These are phyloP conservation scores for Syncephalis plumigaleata DNA, from an alignment of 371 early-diverging fungal genomes.

Conservation along the genomic window DNA sequence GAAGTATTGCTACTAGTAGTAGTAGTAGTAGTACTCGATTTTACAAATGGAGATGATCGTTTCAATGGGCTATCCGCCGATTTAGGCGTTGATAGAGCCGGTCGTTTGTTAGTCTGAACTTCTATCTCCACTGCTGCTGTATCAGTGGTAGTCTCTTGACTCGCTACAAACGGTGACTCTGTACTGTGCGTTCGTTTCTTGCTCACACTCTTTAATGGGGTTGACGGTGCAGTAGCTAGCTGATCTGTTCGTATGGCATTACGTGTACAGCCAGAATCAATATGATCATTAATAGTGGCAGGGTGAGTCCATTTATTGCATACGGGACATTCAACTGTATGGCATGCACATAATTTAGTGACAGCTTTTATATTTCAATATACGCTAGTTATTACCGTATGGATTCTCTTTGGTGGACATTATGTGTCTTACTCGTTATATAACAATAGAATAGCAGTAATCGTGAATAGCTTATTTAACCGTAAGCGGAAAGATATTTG, in stretches of 20 bases:
- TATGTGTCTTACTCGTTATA: too few species aligned
- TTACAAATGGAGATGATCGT: constrained; percentile 3
- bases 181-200: neutral
- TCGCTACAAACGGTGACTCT: neutral
- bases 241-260: neutral
- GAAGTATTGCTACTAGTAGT: neutral
- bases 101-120: neutral
- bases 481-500: too few species aligned
- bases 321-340: constrained; percentile 8
- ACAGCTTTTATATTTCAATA: too few species aligned
- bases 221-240: neutral
- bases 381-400: too few species aligned
- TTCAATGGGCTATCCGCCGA: neutral
- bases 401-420: too few species aligned
- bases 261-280: constrained; percentile 6
- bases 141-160: neutral
- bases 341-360: too few species aligned
- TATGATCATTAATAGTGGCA: constrained; percentile 9
- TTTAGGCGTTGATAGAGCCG: neutral
- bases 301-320: constrained; percentile 2
- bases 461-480: too few species aligned
- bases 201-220: neutral
- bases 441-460: too few species aligned
- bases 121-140: neutral
- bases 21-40: neutral